Evolutionary conservation across 371 early-diverging fungal species (phyloP).

Genomic region (Syncephalastrum monosporum): DNA sequence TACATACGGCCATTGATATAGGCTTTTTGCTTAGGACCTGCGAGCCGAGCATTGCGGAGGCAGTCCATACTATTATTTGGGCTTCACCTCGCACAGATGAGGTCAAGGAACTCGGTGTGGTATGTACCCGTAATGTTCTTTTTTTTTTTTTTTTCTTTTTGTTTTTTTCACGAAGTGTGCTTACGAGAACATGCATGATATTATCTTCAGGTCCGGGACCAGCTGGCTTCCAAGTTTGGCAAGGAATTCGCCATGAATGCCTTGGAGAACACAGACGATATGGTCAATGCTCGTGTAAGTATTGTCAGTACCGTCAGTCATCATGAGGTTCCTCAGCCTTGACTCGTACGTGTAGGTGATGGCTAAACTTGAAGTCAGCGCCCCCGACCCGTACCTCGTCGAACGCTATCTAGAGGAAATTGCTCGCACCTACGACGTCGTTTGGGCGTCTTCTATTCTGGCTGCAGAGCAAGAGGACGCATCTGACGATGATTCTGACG

Average conservation of each 20-base stretch:
- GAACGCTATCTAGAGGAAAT: constrained; percentile 88
- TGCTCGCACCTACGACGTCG: constrained; percentile 77
- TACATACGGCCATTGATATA: constrained; percentile 2
- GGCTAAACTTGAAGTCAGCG: constrained; percentile 73
- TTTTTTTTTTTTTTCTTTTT: too few relatives aligned
- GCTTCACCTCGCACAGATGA: constrained; percentile 80
- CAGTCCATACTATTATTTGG: constrained; percentile 88
- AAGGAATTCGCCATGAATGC: constrained; percentile 78
- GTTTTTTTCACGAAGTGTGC: too few relatives aligned
- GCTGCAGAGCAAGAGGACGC: constrained; percentile 32
- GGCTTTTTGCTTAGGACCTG: constrained; percentile 50
- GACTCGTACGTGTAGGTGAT: constrained; percentile 58
- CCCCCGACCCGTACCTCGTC: constrained; percentile 80
- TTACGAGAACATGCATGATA: not conserved
- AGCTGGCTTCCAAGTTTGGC: constrained; percentile 80
- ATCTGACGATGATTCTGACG: constrained; percentile 17
- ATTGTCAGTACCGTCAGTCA: too few relatives aligned
- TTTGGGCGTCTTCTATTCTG: constrained; percentile 63
- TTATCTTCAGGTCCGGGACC: constrained; percentile 62
- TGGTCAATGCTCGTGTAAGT: constrained; percentile 76
- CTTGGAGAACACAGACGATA: constrained; percentile 70
- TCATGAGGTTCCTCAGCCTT: too few relatives aligned
- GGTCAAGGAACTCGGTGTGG: constrained; percentile 78
- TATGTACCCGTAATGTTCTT: constrained; percentile 18
- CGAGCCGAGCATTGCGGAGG: constrained; percentile 82